Evolutionary conservation across 2,329 filamentous ascomycete species (phyloP).

Genomic region (Alternaria rosae): DNA sequence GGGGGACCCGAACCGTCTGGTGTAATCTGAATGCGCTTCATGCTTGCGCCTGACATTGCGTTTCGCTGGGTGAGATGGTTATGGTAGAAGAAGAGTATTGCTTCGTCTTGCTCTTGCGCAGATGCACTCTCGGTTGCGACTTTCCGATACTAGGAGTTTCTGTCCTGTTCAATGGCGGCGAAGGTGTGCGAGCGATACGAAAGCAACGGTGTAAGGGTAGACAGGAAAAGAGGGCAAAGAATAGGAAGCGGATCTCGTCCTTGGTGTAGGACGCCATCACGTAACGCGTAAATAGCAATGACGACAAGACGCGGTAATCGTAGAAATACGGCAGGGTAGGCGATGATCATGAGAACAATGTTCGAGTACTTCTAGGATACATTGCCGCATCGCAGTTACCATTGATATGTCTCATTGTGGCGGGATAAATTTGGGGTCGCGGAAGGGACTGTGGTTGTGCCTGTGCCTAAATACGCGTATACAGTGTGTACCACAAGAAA

Average conservation of each 20-base stretch:
- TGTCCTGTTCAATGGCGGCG: conserved; percentile 7
- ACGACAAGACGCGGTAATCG: conserved; percentile 34
- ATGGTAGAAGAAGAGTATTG: conserved; percentile 1
- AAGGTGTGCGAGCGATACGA: conserved; percentile 9
- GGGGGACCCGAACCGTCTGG: conserved; percentile 48
- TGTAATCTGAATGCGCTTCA: conserved; percentile 54
- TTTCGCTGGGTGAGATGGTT: not conserved
- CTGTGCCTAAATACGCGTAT: conserved; percentile 2
- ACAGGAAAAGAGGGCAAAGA: conserved; percentile 38
- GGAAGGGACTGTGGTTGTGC: conserved; percentile 10
- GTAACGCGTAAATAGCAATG: conserved; percentile 22
- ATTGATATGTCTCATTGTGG: not conserved
- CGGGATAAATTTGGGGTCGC: not conserved
- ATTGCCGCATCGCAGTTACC: not conserved
- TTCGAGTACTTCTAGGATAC: not conserved
- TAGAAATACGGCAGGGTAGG: conserved; percentile 17
- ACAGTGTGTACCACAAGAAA: not conserved
- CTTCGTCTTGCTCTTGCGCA: not conserved
- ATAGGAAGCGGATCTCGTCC: conserved; percentile 36
- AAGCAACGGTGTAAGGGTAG: conserved; percentile 34
- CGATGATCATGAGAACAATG: conserved; percentile 14
- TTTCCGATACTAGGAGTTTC: conserved; percentile 1
- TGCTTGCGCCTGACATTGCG: conserved; percentile 23
- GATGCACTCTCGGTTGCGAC: not conserved
- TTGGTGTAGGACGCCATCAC: conserved; percentile 26